Evolutionary conservation across 768 basidiomycete genomes (phyloP).

Genomic region (Hydnomerulius pinastri): DNA sequence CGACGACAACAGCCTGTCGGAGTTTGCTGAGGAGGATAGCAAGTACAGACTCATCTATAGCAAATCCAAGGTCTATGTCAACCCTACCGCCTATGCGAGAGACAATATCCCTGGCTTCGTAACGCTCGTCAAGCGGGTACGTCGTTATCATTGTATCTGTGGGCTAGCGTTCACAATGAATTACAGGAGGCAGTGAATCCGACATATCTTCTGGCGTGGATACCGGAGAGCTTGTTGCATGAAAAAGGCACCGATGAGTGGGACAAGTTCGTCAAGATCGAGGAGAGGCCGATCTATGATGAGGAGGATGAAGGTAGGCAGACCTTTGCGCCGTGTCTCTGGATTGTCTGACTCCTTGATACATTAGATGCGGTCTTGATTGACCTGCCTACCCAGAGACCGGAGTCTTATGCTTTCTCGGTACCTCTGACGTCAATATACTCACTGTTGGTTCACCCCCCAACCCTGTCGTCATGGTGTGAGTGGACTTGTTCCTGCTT

Average conservation of each 20-base stretch:
- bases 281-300: conserved; percentile 57
- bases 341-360: conserved; percentile 8
- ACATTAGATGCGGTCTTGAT: conserved; percentile 80
- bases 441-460: conserved; percentile 83
- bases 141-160: conserved; percentile 30
- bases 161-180: conserved; percentile 8
- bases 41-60: conserved; percentile 80
- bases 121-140: conserved; percentile 84
- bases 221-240: conserved; percentile 82
- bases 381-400: conserved; percentile 77
- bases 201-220: conserved; percentile 86
- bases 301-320: conserved; percentile 75
- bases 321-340: conserved; percentile 6
- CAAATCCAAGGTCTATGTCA: conserved; percentile 94
- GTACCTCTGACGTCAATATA: conserved; percentile 88
- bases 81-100: conserved; percentile 87
- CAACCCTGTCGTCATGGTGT: conserved; percentile 86
- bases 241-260: conserved; percentile 83
- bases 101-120: conserved; percentile 97
- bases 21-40: conserved; percentile 48
- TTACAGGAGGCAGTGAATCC: conserved; percentile 73
- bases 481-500: conserved; percentile 29
- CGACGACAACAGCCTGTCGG: conserved; percentile 15
- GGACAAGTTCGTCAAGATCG: conserved; percentile 87
- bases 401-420: conserved; percentile 95